Base-by-base conservation (phyloP, 139 green algal genomes). In the Chlorella sorokiniana region DNA sequence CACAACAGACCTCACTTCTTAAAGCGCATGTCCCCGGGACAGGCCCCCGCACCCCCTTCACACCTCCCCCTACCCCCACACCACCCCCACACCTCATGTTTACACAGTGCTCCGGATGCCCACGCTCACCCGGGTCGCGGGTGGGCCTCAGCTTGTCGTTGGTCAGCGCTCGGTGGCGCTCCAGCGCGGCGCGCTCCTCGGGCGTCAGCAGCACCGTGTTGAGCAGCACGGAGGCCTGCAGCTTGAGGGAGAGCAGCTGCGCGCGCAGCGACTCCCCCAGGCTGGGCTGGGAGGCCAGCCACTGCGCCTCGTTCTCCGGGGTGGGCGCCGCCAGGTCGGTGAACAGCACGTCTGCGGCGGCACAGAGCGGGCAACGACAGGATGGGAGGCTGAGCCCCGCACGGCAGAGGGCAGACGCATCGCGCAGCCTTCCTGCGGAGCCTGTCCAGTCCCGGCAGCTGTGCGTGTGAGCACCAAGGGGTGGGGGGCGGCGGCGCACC, bases 301-400 rank as follows among this genome's bases (percentile, higher is more conserved):
- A 84, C 74, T 48, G 56, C 10, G 69, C 86, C 74, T 78, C 84
- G 54, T 81, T 76, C 33, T 80, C 87, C 20, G 83, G 56, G 5
- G 70, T 88, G 45, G 76, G 45, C 1, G 86, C 78, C 0, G 94
- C 93, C 35, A 98, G 91, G 74, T 98, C 93, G 31, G 91, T 72
- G 63, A 97, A 91, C 35, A 92, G 51, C 22, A 63, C 31, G 35
- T 79, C 69, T 45, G 51, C 33, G 25, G n/a, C n/a, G n/a, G n/a
- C n/a, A n/a, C n/a, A n/a, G n/a, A n/a, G n/a, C n/a, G n/a, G n/a
- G n/a, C n/a, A n/a, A n/a, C n/a, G n/a, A n/a, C n/a, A n/a, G n/a
- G n/a, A n/a, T n/a, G n/a, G n/a, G n/a, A n/a, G 76, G 33, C 3
- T 25, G 40, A 45, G 56, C 56, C 37, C 27, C 7, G 52, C 54